These are phyloP conservation scores for Stramenopiles sp. DNA, from an alignment of 352 stramenopile species.

Conservation along the genomic window DNA sequence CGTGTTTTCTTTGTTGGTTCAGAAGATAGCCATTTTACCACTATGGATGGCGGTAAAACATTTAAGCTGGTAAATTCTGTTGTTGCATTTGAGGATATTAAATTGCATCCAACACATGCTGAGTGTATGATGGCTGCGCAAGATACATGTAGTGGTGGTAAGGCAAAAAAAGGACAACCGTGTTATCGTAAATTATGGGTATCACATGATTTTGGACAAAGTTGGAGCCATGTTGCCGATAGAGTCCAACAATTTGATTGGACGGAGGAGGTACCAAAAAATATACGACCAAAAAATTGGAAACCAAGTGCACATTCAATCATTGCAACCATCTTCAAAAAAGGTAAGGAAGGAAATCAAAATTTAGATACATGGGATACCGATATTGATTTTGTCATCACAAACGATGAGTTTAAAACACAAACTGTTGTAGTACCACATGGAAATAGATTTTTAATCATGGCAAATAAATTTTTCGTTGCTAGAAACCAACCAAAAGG, in stretches of 20 bases:
- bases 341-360: conserved; percentile 13
- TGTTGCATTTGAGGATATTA: background rate
- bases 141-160: background rate
- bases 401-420: conserved; percentile 11
- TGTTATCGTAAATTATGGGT: conserved; percentile 17
- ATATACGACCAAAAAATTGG: background rate
- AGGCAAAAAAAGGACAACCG: background rate
- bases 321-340: background rate
- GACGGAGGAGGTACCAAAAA: conserved; percentile 4
- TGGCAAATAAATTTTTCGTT: conserved; percentile 16
- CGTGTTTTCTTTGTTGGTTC: conserved; percentile 9
- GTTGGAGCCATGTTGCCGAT: conserved; percentile 5
- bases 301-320: background rate
- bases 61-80: conserved; percentile 9
- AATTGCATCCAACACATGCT: background rate
- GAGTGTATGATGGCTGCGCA: background rate
- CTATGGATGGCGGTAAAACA: conserved; percentile 7
- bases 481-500: conserved; percentile 8
- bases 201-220: background rate
- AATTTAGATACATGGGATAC: conserved; percentile 14
- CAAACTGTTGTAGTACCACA: conserved; percentile 3
- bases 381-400: conserved; percentile 10
- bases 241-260: conserved; percentile 19
- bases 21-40: conserved; percentile 10
- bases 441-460: conserved; percentile 18